Evolutionary conservation across 1,284 basidiomycete species (phyloP), one percentile per base, ranked within the genome.

Genomic region (Cystobasidiaceae sp.): DNA sequence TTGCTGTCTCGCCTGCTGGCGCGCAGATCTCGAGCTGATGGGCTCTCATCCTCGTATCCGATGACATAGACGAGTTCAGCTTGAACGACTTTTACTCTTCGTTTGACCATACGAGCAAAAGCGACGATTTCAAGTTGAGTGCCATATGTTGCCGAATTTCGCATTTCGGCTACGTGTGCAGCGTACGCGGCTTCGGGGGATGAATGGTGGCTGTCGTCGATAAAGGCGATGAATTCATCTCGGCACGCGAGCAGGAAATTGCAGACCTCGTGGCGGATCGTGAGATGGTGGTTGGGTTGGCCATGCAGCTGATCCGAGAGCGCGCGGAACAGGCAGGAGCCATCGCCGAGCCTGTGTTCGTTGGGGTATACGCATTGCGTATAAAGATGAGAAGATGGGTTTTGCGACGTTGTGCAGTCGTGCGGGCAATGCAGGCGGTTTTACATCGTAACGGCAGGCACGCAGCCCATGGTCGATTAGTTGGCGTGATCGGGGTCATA

Each of bases 101-200:
- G 82, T 54, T 80, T 80, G 61, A 82, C 82, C 79, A 90, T 82
- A 70, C 92, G 88, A 2, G 92, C 86, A 75, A 93, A 94, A 0
- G 90, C 90, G 15, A 87, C 88, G 8, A 94, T 81, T 75, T 94
- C 92, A 71, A 94, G 82, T 76, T 94, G 90, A 0, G 90, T 91
- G 41, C 90, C 92, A 70, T 93, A 94, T 0, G 90, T 92, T 27
- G 86, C 90, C 85, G 74, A 66, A 44, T 72, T 68, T 37, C 76
- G 69, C 76, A 74, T 86, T 52, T 80, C 52, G 17, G 61, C 75
- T 39, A 91, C 76, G 77, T 91, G 88, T 1, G 81, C 81, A 17
- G 84, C 83, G 61, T 89, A 78, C 17, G 73, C 72, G 6, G 69
- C 70, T 33, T 71, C 68, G 23, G 87, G 86, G 55, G 87, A 81